Percentiles rank a stretch among this genome's conserved stretches.
Conservation (phyloP, 2,329 filamentous ascomycete genomes). For the Neopestalotiopsis clavispora region DNA sequence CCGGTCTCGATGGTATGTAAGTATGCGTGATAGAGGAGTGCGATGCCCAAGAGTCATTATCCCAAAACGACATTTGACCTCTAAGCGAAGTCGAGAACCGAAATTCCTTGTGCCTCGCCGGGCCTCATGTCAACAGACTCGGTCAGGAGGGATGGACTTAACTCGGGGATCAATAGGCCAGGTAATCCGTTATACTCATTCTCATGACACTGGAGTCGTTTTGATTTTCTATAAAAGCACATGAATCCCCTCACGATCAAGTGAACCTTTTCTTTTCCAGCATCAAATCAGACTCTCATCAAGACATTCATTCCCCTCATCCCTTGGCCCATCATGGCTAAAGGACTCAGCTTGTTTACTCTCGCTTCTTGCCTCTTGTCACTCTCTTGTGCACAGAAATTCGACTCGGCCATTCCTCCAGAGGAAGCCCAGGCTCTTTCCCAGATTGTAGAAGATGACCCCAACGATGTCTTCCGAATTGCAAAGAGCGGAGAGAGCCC, state of each 20-base stretch:
- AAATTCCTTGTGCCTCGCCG: background rate
- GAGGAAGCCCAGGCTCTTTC: slow-evolving; percentile 27
- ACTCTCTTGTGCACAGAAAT: slow-evolving; percentile 21
- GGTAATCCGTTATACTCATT: background rate
- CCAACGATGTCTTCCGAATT: slow-evolving; percentile 19
- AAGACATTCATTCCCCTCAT: slow-evolving; percentile 13
- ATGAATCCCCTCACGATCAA: background rate
- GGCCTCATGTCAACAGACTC: background rate
- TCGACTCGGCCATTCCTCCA: slow-evolving; percentile 26
- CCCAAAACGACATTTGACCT: background rate
- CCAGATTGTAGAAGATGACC: slow-evolving; percentile 27
- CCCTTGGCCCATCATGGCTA: slow-evolving; percentile 22
- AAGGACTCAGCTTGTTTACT: slow-evolving; percentile 23
- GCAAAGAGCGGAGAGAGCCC: slow-evolving; percentile 15
- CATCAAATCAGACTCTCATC: slow-evolving; percentile 1
- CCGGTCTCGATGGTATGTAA: background rate
- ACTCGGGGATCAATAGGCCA: background rate
- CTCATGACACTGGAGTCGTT: background rate
- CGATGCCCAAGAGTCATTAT: background rate
- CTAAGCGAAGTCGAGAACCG: background rate
- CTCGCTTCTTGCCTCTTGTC: slow-evolving; percentile 24
- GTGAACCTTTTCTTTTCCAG: background rate
- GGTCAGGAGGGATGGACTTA: background rate
- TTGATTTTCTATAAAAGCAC: background rate
- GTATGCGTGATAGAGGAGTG: background rate